Conservation (phyloP, 768 basidiomycete species). For the button mushroom (Agaricus bisporus) region DNA sequence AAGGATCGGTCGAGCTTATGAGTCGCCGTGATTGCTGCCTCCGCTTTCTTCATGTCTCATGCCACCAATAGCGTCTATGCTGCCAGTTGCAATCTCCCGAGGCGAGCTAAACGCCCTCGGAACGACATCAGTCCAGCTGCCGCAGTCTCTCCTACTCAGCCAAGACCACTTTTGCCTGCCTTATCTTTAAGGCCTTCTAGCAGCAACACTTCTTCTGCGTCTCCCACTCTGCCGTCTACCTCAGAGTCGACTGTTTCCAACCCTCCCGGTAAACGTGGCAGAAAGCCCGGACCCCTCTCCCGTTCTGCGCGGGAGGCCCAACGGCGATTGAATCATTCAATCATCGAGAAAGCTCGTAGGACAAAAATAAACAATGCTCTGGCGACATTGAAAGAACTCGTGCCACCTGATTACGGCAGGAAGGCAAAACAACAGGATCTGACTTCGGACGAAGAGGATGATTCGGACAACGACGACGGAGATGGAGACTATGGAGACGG, state of each 20-base stretch:
- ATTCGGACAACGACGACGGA: conserved; percentile 25
- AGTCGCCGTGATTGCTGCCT: background rate
- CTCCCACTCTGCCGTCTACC: conserved; percentile 8
- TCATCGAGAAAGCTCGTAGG: conserved; percentile 89
- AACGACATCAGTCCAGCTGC: background rate
- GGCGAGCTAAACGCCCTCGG: conserved; percentile 29
- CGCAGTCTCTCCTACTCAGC: conserved; percentile 9
- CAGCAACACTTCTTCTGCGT: conserved; percentile 10
- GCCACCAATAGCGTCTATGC: conserved; percentile 19
- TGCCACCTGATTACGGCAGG: conserved; percentile 51
- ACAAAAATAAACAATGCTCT: conserved; percentile 96
- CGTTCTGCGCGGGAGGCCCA: conserved; percentile 79
- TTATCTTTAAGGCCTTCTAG: conserved; percentile 8
- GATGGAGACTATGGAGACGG: conserved; percentile 26
- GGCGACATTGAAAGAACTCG: conserved; percentile 67
- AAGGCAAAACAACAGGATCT: conserved; percentile 15
- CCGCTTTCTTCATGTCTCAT: conserved; percentile 13
- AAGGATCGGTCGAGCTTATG: background rate
- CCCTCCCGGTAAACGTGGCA: conserved; percentile 53
- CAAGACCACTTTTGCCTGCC: conserved; percentile 19
- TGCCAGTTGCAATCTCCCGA: conserved; percentile 31
- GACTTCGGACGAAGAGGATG: conserved; percentile 32
- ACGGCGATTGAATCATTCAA: conserved; percentile 88
- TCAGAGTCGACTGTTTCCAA: conserved; percentile 8
- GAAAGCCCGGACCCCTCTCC: conserved; percentile 68